phyloP scores from a whole-genome alignment of 2,329 filamentous ascomycete genomes.

The Diaporthe destruens region DNA sequence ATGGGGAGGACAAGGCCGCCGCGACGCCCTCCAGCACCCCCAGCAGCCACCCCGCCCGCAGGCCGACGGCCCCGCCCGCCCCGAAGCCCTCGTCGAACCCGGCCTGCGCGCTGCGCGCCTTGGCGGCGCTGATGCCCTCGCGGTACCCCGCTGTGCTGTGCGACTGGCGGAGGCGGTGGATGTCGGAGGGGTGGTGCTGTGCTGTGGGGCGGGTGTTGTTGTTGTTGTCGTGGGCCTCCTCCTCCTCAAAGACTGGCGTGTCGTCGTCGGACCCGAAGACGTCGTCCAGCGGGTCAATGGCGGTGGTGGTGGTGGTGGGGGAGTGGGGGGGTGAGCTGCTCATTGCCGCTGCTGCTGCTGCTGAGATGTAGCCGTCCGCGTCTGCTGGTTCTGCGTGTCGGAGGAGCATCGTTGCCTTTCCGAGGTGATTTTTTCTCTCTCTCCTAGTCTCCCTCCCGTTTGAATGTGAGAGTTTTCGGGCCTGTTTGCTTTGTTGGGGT shows the following conservation, averaged over 20 bases:
- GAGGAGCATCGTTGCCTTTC: slow-evolving; percentile 38
- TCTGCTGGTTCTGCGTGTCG: slow-evolving; percentile 40
- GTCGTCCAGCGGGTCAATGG: slow-evolving; percentile 38
- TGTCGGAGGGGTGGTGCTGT: slow-evolving; percentile 68
- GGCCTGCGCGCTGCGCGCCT: slow-evolving; percentile 80
- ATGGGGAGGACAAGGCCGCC: slow-evolving; percentile 52
- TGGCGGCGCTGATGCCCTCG: slow-evolving; percentile 84
- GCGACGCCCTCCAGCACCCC: slow-evolving; percentile 82
- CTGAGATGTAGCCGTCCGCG: slow-evolving; percentile 37
- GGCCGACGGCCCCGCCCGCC: slow-evolving; percentile 84
- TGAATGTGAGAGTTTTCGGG: not conserved
- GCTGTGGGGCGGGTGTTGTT: not conserved
- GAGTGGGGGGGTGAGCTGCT: not conserved
- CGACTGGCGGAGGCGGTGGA: slow-evolving; percentile 78
- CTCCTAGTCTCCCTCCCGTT: accelerated
- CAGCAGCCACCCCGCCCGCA: slow-evolving; percentile 79
- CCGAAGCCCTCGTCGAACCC: slow-evolving; percentile 94
- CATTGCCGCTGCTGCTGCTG: not conserved
- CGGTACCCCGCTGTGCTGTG: slow-evolving; percentile 91
- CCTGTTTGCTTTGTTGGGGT: not conserved
- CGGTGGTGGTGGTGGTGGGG: slow-evolving; percentile 3
- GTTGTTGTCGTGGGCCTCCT: not conserved
- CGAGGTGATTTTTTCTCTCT: no score
- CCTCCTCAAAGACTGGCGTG: not conserved
- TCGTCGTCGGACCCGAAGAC: slow-evolving; percentile 40